These are phyloP conservation scores for Aspergillus fumigatus DNA, from an alignment of 2,329 filamentous ascomycete genomes.

Conservation along the genomic window DNA sequence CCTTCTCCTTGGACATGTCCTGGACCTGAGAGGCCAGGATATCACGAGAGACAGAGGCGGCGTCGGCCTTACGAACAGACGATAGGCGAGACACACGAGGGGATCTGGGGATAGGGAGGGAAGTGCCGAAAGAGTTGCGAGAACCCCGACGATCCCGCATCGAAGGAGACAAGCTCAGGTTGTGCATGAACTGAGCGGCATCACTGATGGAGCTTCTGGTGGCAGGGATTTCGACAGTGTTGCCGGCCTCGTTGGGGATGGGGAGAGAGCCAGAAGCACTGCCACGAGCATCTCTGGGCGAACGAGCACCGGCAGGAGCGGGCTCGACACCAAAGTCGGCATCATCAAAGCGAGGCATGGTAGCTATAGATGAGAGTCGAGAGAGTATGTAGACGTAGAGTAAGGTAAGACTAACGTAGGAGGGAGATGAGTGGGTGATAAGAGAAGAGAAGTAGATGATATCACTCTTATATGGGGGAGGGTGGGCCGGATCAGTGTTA, in stretches of 20 bases:
- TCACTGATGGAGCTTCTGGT: slow-evolving; percentile 65
- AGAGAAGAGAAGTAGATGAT: slow-evolving; percentile 7
- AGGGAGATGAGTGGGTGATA: not conserved
- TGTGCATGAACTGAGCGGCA: slow-evolving; percentile 67
- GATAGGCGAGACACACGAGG: slow-evolving; percentile 66
- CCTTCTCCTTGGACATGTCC: slow-evolving; percentile 62
- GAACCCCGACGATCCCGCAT: slow-evolving; percentile 64
- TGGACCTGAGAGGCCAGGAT: slow-evolving; percentile 68
- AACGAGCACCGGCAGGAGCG: slow-evolving; percentile 18
- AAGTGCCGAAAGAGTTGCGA: slow-evolving; percentile 70
- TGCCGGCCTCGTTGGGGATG: slow-evolving; percentile 44
- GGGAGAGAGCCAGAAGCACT: slow-evolving; percentile 27
- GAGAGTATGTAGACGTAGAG: no score
- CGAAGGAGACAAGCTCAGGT: slow-evolving; percentile 63
- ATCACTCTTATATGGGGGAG: slow-evolving; percentile 8
- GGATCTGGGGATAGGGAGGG: slow-evolving; percentile 67
- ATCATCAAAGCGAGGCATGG: slow-evolving; percentile 59
- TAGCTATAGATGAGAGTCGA: slow-evolving; percentile 24
- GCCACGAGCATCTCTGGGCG: slow-evolving; percentile 24
- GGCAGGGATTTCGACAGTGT: slow-evolving; percentile 65
- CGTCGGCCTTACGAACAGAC: slow-evolving; percentile 52
- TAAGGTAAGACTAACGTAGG: not conserved
- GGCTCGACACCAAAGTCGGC: slow-evolving; percentile 48
- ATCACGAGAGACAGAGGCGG: slow-evolving; percentile 54
- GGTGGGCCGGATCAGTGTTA: not conserved